phyloP scores from a whole-genome alignment of 176 grass and related monocot species.

The Zoysia japonica region DNA sequence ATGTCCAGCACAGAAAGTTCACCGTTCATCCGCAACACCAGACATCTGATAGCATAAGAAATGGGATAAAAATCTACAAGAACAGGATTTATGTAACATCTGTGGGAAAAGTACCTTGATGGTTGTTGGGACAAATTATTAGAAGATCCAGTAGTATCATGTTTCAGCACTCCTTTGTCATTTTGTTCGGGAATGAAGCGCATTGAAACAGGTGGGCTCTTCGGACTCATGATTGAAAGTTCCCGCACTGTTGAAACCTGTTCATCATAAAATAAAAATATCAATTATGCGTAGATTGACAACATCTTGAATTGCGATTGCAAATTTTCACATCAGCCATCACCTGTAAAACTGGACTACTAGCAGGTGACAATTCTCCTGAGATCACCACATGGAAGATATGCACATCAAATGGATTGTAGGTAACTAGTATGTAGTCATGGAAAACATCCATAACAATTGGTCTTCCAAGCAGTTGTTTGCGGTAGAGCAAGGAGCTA shows the following conservation, averaged over 20 bases:
- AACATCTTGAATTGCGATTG: constrained; percentile 15
- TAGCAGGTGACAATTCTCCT: constrained; percentile 78
- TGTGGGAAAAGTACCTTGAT: constrained; percentile 65
- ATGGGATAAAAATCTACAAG: constrained; percentile 35
- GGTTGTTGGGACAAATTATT: constrained; percentile 68
- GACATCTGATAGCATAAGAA: constrained; percentile 70
- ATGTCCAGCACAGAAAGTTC: constrained; percentile 94
- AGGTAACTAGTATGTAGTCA: constrained; percentile 93
- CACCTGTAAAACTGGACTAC: constrained; percentile 91
- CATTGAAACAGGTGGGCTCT: constrained; percentile 90
- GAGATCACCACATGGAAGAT: constrained; percentile 90
- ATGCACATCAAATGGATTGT: constrained; percentile 99
- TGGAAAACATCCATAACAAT: constrained; percentile 97
- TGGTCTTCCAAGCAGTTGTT: constrained; percentile 79
- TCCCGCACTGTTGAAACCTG: constrained; percentile 96
- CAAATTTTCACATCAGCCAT: constrained; percentile 27
- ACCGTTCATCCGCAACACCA: constrained; percentile 91
- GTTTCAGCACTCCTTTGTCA: constrained; percentile 50
- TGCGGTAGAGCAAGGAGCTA: constrained; percentile 89
- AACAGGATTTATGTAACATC: constrained; percentile 26
- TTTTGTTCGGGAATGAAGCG: constrained; percentile 78
- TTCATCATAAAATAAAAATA: constrained; percentile 19
- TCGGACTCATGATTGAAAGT: constrained; percentile 98
- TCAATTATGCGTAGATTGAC: not conserved
- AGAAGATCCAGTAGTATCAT: constrained; percentile 45